Percentiles rank a stretch among this genome's conserved stretches.
phyloP scores from a whole-genome alignment of 2,329 filamentous ascomycete genomes.

The Alternaria conjuncta region DNA sequence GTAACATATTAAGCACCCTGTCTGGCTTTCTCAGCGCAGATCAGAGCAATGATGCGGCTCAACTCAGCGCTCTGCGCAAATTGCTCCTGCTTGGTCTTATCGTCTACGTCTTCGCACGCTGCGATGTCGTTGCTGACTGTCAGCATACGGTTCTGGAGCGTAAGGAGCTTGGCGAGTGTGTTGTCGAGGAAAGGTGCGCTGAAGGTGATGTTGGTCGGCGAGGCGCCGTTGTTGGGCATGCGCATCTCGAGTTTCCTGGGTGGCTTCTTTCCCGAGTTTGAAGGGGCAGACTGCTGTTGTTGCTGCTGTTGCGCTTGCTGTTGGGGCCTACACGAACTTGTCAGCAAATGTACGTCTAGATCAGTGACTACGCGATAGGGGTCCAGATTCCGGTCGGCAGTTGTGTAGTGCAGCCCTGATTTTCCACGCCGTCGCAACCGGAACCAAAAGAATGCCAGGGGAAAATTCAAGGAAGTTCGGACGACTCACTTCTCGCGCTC shows the following conservation, averaged over 20 bases:
- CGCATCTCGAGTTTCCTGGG: conserved; percentile 60
- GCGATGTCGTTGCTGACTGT: conserved; percentile 56
- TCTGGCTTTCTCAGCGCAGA: conserved; percentile 60
- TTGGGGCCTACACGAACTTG: conserved; percentile 22
- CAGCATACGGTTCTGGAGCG: conserved; percentile 59
- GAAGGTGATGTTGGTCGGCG: conserved; percentile 54
- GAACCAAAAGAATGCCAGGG: neutral
- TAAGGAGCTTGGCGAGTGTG: conserved; percentile 58
- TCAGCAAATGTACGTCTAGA: conserved; percentile 11
- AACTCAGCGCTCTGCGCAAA: conserved; percentile 58
- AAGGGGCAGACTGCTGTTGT: conserved; percentile 18
- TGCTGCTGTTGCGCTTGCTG: conserved; percentile 28
- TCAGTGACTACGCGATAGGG: neutral
- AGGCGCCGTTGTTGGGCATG: conserved; percentile 46
- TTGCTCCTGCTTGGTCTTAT: conserved; percentile 57
- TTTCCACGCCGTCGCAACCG: conserved; percentile 20
- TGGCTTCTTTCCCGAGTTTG: conserved; percentile 46
- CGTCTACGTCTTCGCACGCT: conserved; percentile 53
- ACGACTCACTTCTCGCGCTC: conserved; percentile 50
- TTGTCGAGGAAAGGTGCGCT: conserved; percentile 62
- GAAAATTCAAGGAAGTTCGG: neutral
- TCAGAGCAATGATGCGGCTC: conserved; percentile 58
- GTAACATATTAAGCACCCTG: conserved; percentile 46
- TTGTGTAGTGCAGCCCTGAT: neutral
- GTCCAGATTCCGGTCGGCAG: neutral